A percentile compares a stretch with the other conserved stretches of the same genome.
phyloP scores from a whole-genome alignment of 768 basidiomycete genomes.

The Hirschioporus abietinus region DNA sequence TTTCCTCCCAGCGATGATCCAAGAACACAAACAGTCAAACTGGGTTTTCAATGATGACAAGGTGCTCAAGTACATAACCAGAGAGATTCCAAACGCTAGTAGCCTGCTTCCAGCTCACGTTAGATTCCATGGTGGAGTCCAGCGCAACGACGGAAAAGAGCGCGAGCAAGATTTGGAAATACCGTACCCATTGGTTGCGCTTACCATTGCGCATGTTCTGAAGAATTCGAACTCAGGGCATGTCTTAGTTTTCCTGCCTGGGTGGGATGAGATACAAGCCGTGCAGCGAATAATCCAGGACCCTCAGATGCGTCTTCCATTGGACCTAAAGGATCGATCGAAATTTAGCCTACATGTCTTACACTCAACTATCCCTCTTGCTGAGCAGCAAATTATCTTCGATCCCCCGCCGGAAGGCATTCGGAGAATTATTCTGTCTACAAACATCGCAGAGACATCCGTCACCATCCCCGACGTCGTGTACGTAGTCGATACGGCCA shows the following conservation, averaged over 20 bases:
- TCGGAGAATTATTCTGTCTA: constrained; percentile 85
- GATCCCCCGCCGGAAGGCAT: constrained; percentile 72
- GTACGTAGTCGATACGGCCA: constrained; percentile 86
- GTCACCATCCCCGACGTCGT: constrained; percentile 94
- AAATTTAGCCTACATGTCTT: constrained; percentile 72
- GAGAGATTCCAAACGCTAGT: constrained; percentile 43
- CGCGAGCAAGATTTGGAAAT: constrained; percentile 61
- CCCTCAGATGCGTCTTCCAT: constrained; percentile 34
- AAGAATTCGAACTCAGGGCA: constrained; percentile 74
- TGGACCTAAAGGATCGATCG: constrained; percentile 54
- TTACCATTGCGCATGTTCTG: constrained; percentile 75
- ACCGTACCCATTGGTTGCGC: constrained; percentile 75
- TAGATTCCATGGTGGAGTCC: background rate
- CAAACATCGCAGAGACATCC: constrained; percentile 94
- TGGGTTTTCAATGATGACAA: constrained; percentile 72
- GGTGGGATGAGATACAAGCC: constrained; percentile 83
- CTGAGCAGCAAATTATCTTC: constrained; percentile 87
- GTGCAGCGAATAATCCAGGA: constrained; percentile 61
- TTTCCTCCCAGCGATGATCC: constrained; percentile 39
- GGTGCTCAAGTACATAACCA: constrained; percentile 65
- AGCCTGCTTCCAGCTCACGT: constrained; percentile 27
- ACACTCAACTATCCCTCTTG: constrained; percentile 84
- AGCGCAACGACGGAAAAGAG: constrained; percentile 4
- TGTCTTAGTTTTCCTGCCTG: constrained; percentile 87
- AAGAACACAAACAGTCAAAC: constrained; percentile 27